These are phyloP conservation scores for Cyberlindnera saturnus DNA, from an alignment of 805 yeast genomes.

Conservation along the genomic window DNA sequence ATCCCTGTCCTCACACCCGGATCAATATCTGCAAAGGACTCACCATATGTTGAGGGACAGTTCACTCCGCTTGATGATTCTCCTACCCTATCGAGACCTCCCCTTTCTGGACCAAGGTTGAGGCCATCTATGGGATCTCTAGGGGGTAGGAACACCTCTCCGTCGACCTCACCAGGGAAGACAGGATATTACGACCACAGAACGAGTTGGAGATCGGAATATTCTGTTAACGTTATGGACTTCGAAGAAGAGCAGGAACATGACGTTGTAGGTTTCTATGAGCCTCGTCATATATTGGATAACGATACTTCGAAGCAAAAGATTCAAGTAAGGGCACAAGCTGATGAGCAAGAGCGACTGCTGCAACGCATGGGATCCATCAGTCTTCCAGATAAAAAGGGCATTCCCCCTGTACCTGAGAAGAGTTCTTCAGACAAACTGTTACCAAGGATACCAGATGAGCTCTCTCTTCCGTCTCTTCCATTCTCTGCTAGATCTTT, in stretches of 20 bases:
- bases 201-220: conserved; percentile 25
- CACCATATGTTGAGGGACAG: conserved; percentile 1
- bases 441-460: conserved; percentile 37
- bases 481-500: conserved; percentile 50
- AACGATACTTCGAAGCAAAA: not conserved
- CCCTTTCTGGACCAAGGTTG: conserved; percentile 20
- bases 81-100: conserved; percentile 15
- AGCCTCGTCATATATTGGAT: not conserved
- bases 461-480: conserved; percentile 42
- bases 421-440: conserved; percentile 3
- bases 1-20: conserved; percentile 16
- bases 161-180: conserved; percentile 21
- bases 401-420: not conserved
- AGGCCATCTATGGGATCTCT: conserved; percentile 9
- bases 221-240: conserved; percentile 14
- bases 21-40: not conserved
- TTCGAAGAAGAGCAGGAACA: conserved; percentile 3
- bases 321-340: conserved; percentile 1
- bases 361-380: conserved; percentile 6
- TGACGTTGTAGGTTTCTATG: conserved; percentile 1
- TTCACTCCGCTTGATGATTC: conserved; percentile 4
- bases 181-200: conserved; percentile 21
- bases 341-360: not conserved
- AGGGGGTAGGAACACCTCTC: conserved; percentile 6
- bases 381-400: conserved; percentile 7